A percentile compares a stretch with the other conserved stretches of the same genome.
Evolutionary conservation across 1,284 basidiomycete genomes (phyloP).

Genomic region (Volvariella volvacea): DNA sequence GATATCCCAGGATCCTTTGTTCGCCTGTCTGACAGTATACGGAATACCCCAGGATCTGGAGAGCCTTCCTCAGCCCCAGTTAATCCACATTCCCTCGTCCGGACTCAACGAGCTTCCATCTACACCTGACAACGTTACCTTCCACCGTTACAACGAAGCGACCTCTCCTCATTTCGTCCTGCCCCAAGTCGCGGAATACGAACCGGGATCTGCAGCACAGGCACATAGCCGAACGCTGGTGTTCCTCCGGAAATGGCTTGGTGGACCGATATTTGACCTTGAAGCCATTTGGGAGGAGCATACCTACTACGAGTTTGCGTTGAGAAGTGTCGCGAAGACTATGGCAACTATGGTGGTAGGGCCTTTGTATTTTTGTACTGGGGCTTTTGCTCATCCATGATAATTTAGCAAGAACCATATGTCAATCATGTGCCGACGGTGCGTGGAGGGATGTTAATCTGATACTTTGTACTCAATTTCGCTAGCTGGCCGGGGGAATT

Average conservation of each 20-base stretch:
- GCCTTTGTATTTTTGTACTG: constrained; percentile 7
- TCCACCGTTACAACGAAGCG: constrained; percentile 19
- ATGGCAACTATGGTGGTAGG: constrained; percentile 49
- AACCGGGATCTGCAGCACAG: constrained; percentile 28
- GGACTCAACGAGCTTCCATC: constrained; percentile 8
- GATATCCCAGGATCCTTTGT: constrained; percentile 19
- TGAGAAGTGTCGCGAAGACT: constrained; percentile 42
- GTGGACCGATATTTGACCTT: constrained; percentile 39
- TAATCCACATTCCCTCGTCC: constrained; percentile 20
- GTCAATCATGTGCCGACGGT: constrained; percentile 43
- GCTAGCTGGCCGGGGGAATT: constrained; percentile 46
- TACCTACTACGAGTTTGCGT: constrained; percentile 41
- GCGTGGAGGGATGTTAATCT: constrained; percentile 9
- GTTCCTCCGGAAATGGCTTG: constrained; percentile 33
- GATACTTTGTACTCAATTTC: neutral
- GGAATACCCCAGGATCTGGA: constrained; percentile 12
- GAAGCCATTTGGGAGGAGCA: constrained; percentile 51
- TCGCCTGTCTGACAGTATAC: constrained; percentile 29
- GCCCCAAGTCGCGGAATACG: constrained; percentile 30
- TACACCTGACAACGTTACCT: constrained; percentile 11
- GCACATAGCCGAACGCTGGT: constrained; percentile 37
- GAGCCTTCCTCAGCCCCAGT: constrained; percentile 18
- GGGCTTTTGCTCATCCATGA: neutral
- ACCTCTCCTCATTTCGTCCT: constrained; percentile 32
- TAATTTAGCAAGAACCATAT: constrained; percentile 43